These are phyloP conservation scores for Sanghuangporus sanghuang DNA, from an alignment of 1,284 basidiomycete genomes.

Conservation along the genomic window DNA sequence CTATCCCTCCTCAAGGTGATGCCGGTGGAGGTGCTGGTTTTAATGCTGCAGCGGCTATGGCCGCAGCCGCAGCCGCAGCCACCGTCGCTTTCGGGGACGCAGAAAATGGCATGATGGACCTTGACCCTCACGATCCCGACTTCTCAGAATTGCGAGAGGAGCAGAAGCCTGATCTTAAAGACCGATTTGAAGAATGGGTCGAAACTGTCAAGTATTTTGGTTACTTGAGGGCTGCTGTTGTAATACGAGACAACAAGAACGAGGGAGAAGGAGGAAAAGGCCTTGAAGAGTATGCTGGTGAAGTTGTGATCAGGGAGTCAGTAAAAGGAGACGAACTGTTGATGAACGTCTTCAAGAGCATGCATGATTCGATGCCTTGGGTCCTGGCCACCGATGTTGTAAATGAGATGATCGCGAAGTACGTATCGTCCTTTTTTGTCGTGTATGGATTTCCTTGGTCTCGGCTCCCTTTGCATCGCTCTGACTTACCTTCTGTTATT, in stretches of 20 bases:
- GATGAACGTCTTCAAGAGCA: conserved; percentile 37
- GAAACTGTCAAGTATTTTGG: conserved; percentile 32
- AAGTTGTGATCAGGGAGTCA: neutral
- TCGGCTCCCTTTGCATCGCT: neutral
- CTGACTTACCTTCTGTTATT: too few species aligned
- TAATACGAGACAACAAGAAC: neutral
- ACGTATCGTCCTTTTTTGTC: conserved; percentile 19
- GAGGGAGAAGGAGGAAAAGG: neutral
- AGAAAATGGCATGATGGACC: conserved; percentile 39
- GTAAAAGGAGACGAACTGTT: neutral
- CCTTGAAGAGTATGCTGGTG: neutral
- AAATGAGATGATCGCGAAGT: conserved; percentile 51
- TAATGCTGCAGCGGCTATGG: too few species aligned
- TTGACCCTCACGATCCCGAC: conserved; percentile 50
- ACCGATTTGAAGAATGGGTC: conserved; percentile 52
- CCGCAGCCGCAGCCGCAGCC: conserved; percentile 22
- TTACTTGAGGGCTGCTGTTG: conserved; percentile 19
- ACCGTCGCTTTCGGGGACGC: conserved; percentile 37
- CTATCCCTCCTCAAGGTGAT: neutral
- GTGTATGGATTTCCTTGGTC: neutral
- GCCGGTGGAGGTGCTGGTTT: neutral
- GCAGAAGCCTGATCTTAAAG: conserved; percentile 49
- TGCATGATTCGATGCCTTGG: conserved; percentile 50
- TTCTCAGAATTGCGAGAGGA: conserved; percentile 55
- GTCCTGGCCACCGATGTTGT: conserved; percentile 44